Evolutionary conservation across 179 eudicot species (phyloP).

Genomic region (Drosera spatulata): DNA sequence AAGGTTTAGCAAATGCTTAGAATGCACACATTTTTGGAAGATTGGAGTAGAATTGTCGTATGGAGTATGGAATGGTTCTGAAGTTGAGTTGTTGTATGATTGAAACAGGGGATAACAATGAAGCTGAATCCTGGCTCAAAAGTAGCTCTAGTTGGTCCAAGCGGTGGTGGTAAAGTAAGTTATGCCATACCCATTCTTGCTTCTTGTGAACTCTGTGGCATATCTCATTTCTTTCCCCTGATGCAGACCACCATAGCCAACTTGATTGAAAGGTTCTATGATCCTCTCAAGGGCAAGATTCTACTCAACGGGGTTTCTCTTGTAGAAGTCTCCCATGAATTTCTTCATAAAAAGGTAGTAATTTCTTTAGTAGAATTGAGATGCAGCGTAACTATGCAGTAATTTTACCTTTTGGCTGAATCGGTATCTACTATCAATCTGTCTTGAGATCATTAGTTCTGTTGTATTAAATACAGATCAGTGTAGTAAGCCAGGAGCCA

Average conservation of each 20-base stretch:
- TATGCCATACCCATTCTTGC: background rate
- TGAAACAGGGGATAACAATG: constrained; percentile 55
- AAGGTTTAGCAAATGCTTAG: too few relatives aligned
- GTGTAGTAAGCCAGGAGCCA: constrained; percentile 97
- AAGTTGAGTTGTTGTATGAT: too few relatives aligned
- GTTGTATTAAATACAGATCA: constrained; percentile 33
- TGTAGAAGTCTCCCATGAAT: constrained; percentile 63
- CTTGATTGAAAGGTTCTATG: constrained; percentile 84
- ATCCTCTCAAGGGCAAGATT: constrained; percentile 70
- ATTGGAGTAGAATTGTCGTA: too few relatives aligned
- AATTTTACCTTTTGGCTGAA: background rate
- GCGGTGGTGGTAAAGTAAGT: constrained; percentile 94
- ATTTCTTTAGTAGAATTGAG: too few relatives aligned
- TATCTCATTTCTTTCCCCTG: background rate
- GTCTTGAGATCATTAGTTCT: background rate
- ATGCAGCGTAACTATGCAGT: background rate
- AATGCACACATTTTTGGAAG: too few relatives aligned
- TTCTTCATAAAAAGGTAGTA: constrained; percentile 71
- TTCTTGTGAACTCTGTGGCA: background rate
- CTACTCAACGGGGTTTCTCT: constrained; percentile 76
- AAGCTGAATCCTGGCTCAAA: constrained; percentile 73
- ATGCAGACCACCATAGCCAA: constrained; percentile 86
- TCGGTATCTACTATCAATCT: too few relatives aligned
- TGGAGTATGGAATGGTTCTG: too few relatives aligned
- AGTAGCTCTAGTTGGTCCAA: constrained; percentile 93